Percentiles rank a stretch among this genome's conserved stretches.
phyloP scores from a whole-genome alignment of 1,284 basidiomycete genomes.

The Apiotrichum porosum region DNA sequence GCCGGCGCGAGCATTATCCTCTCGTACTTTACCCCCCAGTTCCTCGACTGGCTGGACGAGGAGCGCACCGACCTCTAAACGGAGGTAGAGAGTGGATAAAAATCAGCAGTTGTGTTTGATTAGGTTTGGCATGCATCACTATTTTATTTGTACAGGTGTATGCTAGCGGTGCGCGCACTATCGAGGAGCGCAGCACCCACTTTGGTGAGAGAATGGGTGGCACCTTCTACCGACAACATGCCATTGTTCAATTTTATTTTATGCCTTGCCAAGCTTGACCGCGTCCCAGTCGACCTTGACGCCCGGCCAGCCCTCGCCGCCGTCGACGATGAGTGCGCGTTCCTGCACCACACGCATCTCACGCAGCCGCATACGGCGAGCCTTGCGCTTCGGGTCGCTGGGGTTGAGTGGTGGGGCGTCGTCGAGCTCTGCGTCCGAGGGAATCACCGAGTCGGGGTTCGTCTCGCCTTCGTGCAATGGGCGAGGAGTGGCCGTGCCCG shows the following conservation, averaged over 20 bases:
- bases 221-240: no score
- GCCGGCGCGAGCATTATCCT: slow-evolving; percentile 88
- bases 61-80: not conserved
- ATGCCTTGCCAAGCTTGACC: no score
- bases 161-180: no score
- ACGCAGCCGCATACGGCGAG: slow-evolving; percentile 68
- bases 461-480: slow-evolving; percentile 11
- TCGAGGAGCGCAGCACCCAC: no score
- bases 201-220: no score
- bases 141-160: not conserved
- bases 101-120: not conserved
- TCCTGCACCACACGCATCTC: slow-evolving; percentile 77
- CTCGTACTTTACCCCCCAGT: slow-evolving; percentile 92
- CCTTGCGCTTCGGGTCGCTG: slow-evolving; percentile 60
- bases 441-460: slow-evolving; percentile 24
- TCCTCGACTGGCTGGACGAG: slow-evolving; percentile 79
- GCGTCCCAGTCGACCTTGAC: slow-evolving; percentile 31
- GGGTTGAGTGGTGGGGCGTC: slow-evolving; percentile 29
- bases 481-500: slow-evolving; percentile 28
- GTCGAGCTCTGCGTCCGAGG: slow-evolving; percentile 69
- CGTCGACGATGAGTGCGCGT: slow-evolving; percentile 47
- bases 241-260: no score
- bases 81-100: not conserved
- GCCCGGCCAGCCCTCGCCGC: slow-evolving; percentile 36
- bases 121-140: slow-evolving; percentile 1